Base-by-base conservation (phyloP, 495 filamentous ascomycete genomes). In the Neohortaea acidophila region DNA sequence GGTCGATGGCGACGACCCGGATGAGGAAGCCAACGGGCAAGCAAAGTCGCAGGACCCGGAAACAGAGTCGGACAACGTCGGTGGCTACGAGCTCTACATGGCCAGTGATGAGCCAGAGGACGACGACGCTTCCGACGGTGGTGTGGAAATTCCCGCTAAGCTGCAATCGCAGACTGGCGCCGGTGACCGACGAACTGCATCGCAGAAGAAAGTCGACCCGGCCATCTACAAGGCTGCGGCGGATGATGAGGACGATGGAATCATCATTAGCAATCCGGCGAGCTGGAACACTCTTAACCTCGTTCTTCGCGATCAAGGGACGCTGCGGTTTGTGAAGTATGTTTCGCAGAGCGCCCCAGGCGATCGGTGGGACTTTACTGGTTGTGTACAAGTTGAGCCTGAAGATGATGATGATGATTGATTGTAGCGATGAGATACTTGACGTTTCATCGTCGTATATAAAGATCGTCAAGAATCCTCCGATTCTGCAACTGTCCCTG, bases 311-410 rank as follows among this genome's bases (percentile, higher is more conserved):
- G 89, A 99, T 54, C 71, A 69, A 36, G 85, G 82, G 6, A 77
- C 80, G 6, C 67, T 97, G 51, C 73, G 79, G 60, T 96, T 96
- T 55, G 84, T 94, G 52, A 99, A 96, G 67, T 99, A 94, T 57
- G 81, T 96, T 25, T 86, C 80, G 63, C 65, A 62, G 12, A 68
- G 61, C 22, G 87, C 89, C 3, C 71, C 70, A 52, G 87, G 89
- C 12, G 91, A 94, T 59, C 68, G 89, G 25, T 99, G 87, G 86
- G 89, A 99, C 64, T 61, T 94, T 21, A 70, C 68, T 25, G 91
- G 75, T 1, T 75, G 62, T 13, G 78, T 68, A 54, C 69, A 68
- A 39, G 73, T 81, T 13, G 47, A 27, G 12, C 51, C 39, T 4
- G 52, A 29, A 9, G 52, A 57, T 39, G 55, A 54, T n/a, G 48